Evolutionary conservation across 306 rosid species (phyloP), one percentile per base, ranked within the genome.

Genomic region (Chamaecrista fasciculata): DNA sequence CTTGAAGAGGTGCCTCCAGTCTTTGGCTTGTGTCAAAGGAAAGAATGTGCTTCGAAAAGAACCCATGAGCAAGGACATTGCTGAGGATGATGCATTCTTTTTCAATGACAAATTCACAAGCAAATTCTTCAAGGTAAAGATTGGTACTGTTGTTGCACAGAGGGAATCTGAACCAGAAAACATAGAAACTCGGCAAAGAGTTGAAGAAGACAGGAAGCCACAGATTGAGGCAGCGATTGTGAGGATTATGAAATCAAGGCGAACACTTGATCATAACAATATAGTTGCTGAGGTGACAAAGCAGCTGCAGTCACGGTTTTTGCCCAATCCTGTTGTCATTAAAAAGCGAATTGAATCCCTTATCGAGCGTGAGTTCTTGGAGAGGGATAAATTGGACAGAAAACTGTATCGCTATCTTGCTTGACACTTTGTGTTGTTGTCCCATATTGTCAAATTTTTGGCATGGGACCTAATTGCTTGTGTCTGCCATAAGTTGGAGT

Each of bases 151-250:
- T 31, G 83, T 75, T 11, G 88, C 88, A 14, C 88, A 84, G 66
- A 78, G 83, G 79, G 88, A 84, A 61, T 74, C 83, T 2, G 88
- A 84, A 64, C 88, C 85, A 1, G 85, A 84, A 75, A 84, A 84
- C 49, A 80, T 62, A 16, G 88, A 84, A 78, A 84, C 83, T 5
- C 79, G 88, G 31, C 88, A 84, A 49, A 80, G 85, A 75, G 85
- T 84, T 43, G 85, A 84, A 58, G 88, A 84, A 75, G 88, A 84
- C 46, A 57, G 88, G 56, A 84, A 84, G 72, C 88, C 88, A 5
- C 88, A 84, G 83, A 80, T 84, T 33, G 88, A 84, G 72, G 88
- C 85, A 29, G 83, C 88, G 24, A 80, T 84, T 46, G 88, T 84
- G 69, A 80, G 88, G 79, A 81, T 84, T 51, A 84, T 84, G 88